A percentile compares a stretch with the other conserved stretches of the same genome.
These are phyloP conservation scores for Cercospora nicotianae DNA, from an alignment of 2,329 filamentous ascomycete genomes.

Conservation along the genomic window DNA sequence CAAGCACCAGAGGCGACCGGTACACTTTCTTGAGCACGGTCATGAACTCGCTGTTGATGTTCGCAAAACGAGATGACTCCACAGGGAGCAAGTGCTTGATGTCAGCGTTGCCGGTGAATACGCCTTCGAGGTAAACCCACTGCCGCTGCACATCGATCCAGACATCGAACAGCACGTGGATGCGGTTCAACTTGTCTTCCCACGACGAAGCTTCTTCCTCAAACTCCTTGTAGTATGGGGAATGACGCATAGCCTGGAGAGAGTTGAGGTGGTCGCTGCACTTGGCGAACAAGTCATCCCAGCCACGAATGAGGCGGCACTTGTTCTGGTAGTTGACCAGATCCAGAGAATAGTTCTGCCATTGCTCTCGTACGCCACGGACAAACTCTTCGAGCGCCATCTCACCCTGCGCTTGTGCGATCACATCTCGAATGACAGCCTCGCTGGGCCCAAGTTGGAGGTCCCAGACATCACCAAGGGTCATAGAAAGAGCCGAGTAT, in stretches of 20 bases:
- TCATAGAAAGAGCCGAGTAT: slow-evolving; percentile 92
- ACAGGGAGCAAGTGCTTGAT: slow-evolving; percentile 97
- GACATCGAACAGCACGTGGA: slow-evolving; percentile 96
- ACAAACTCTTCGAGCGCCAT: slow-evolving; percentile 98
- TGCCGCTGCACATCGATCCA: slow-evolving; percentile 99
- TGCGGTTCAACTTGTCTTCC: slow-evolving; percentile 97
- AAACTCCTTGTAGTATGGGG: slow-evolving; percentile 98
- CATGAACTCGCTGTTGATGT: slow-evolving; percentile 98
- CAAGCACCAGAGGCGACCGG: slow-evolving; percentile 91
- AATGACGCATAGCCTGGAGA: slow-evolving; percentile 97
- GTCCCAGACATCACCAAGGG: slow-evolving; percentile 98
- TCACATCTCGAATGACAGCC: slow-evolving; percentile 84
- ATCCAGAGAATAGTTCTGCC: slow-evolving; percentile 92
- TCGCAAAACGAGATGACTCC: slow-evolving; percentile 94
- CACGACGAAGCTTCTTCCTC: slow-evolving; percentile 94
- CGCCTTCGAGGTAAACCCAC: slow-evolving; percentile 98
- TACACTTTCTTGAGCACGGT: slow-evolving; percentile 99
- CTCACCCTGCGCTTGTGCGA: slow-evolving; percentile 92
- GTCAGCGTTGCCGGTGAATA: slow-evolving; percentile 97
- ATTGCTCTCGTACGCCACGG: slow-evolving; percentile 92
- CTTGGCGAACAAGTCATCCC: slow-evolving; percentile 97
- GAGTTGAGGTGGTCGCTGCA: slow-evolving; percentile 98
- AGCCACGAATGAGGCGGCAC: slow-evolving; percentile 92
- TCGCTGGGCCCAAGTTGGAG: slow-evolving; percentile 87
- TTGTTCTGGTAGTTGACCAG: slow-evolving; percentile 98